Conservation (phyloP, 495 filamentous ascomycete genomes). For the Hyaloscypha finlandica region DNA sequence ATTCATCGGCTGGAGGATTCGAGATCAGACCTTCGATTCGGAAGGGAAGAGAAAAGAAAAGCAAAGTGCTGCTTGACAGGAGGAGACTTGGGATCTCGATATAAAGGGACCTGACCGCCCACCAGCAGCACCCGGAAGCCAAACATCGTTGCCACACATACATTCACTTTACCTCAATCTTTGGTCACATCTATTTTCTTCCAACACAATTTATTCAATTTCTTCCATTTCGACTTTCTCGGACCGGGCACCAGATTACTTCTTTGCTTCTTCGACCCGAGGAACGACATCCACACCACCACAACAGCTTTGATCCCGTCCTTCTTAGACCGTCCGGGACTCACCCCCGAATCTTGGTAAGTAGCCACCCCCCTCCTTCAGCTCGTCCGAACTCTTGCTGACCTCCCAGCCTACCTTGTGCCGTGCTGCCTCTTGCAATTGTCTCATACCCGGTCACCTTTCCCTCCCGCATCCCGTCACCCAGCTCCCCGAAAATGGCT, state of each 20-base stretch:
- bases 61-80: neutral
- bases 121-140: neutral
- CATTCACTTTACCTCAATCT: neutral
- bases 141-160: neutral
- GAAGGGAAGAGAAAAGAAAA: neutral
- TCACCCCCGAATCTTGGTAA: neutral
- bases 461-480: neutral
- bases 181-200: neutral
- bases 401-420: neutral
- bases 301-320: neutral
- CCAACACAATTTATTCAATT: neutral
- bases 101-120: neutral
- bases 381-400: neutral
- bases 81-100: neutral
- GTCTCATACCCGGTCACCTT: neutral
- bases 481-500: constrained; percentile 50
- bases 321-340: neutral
- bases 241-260: neutral
- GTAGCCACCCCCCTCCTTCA: neutral
- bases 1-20: neutral
- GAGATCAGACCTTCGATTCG: neutral
- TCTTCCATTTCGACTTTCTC: neutral
- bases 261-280: neutral
- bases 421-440: neutral
- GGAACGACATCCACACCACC: neutral